Percentiles rank a stretch among this genome's conserved stretches.
phyloP scores from a whole-genome alignment of 768 basidiomycete species.

The Phlegmacium glaucopus region DNA sequence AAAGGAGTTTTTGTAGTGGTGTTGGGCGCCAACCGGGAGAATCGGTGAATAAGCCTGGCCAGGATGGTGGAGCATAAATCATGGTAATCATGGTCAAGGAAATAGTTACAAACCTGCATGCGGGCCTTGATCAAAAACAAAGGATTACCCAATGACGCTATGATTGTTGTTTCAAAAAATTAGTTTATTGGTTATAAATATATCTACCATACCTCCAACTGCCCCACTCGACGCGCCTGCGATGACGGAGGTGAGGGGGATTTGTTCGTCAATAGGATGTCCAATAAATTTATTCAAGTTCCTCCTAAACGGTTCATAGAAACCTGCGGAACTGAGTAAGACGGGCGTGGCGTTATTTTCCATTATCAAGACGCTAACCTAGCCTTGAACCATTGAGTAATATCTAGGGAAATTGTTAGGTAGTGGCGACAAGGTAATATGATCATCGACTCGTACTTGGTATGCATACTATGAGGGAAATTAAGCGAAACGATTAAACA shows the following conservation, averaged over 20 bases:
- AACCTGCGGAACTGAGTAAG: slow-evolving; percentile 47
- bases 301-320: slow-evolving; percentile 90
- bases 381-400: slow-evolving; percentile 89
- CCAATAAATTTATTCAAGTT: slow-evolving; percentile 69
- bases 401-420: slow-evolving; percentile 46
- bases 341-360: not conserved
- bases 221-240: slow-evolving; percentile 91
- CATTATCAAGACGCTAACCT: slow-evolving; percentile 39
- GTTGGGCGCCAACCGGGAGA: slow-evolving; percentile 92
- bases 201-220: slow-evolving; percentile 65
- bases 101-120: slow-evolving; percentile 70
- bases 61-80: not conserved
- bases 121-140: slow-evolving; percentile 95
- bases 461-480: slow-evolving; percentile 68
- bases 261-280: slow-evolving; percentile 55
- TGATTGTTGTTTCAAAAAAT: slow-evolving; percentile 2
- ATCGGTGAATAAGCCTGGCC: slow-evolving; percentile 88
- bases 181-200: not conserved
- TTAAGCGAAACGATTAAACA: slow-evolving; percentile 1
- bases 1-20: slow-evolving; percentile 81
- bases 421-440: not conserved
- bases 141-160: slow-evolving; percentile 81
- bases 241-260: slow-evolving; percentile 71
- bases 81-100: not conserved
- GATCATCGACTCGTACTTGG: slow-evolving; percentile 54